Evolutionary conservation across 345 rosid species (phyloP), one percentile per base, ranked within the genome.

Genomic region (Physaria fendleri): DNA sequence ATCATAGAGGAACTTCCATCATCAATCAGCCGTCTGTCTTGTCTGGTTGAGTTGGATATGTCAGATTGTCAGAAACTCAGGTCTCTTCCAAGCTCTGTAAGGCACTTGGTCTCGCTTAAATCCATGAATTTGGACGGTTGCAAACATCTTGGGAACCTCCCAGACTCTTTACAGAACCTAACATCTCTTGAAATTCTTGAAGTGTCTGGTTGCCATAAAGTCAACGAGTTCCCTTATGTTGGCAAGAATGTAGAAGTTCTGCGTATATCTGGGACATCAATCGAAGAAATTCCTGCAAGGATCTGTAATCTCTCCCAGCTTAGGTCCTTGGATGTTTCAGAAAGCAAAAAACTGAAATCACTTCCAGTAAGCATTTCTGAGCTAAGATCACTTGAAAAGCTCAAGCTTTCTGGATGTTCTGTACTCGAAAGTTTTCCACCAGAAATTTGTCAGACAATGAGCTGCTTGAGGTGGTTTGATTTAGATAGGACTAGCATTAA

Each of bases 101-200:
- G 32, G 29, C 29, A 63, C 18, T 58, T 72, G 71, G 38, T 65
- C 49, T 58, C 71, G 42, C 75, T 72, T 8, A 21, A 24, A 37
- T 6, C 4, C 14, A 40, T 78, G 11, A 8, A 12, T 23, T 33
- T 78, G 33, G n/a, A 5, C 2, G 58, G 47, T 10, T 75, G 79
- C 62, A 69, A 34, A 27, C 24, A 42, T 37, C 72, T 78, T 23
- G 67, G 52, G 32, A 60, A 35, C 68, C 71, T 74, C 34, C 82
- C 75, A 17, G 62, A 59, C 23, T 45, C 51, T 27, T 32, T 59
- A 5, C 66, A 61, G 11, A 8, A n/a, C 5, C 64, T 77, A 59
- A 65, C 50, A 34, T 46, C 39, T 23, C 68, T 76, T n/a, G 35
- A 29, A 41, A 21, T 40, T 27, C 77, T 68, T 46, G 35, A 59